Evolutionary conservation across 1,284 basidiomycete species (phyloP), one percentile per base, ranked within the genome.

Genomic region (Xerocomus amazonicus): DNA sequence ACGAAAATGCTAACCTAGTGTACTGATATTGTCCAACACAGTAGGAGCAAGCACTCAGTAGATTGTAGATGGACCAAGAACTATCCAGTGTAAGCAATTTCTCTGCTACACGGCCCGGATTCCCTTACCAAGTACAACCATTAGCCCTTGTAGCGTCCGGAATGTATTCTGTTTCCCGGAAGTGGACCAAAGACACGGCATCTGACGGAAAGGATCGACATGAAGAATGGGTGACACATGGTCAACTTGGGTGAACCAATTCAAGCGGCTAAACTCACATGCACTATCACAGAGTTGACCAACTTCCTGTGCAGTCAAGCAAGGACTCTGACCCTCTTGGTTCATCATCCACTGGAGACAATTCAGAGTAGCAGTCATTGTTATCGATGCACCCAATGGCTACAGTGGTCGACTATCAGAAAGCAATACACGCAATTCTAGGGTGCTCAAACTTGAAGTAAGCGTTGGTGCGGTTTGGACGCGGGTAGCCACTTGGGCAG

Each of bases 1-100:
- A 13, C 7, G 17, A 38, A 38, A 35, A 16, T 5, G 8, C 43
- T 16, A 9, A 63, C 65, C 55, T 62, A 16, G 45, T 31, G 26
- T 50, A 59, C 9, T 50, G 45, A 19, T 6, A 9, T 43, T 56
- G 42, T 4, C 37, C 54, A 13, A 42, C 8, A 37, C 59, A 66
- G 28, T 46, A 52, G 13, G 57, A 54, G 12, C 62, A 67, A 16
- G 61, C 63, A 14, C 63, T 67, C 38, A 67, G 14, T 6, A 63
- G 44, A 42, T 63, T 63, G 39, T 67, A 63, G 26, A 52, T 51
- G 8, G 65, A 63, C 62, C 65, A 63, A 14, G 54, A 63, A 28
- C 65, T 63, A 42, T 43, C 7, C 2, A 8, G 8, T 14, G 10
- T 50, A 13, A 58, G 41, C 6, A 41, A 35, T 12, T n/a, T 35